Percentiles rank a stretch among this genome's conserved stretches.
These are phyloP conservation scores for Magnolia kwangsiensis DNA, from an alignment of 164 flowering plant genomes.

Conservation along the genomic window DNA sequence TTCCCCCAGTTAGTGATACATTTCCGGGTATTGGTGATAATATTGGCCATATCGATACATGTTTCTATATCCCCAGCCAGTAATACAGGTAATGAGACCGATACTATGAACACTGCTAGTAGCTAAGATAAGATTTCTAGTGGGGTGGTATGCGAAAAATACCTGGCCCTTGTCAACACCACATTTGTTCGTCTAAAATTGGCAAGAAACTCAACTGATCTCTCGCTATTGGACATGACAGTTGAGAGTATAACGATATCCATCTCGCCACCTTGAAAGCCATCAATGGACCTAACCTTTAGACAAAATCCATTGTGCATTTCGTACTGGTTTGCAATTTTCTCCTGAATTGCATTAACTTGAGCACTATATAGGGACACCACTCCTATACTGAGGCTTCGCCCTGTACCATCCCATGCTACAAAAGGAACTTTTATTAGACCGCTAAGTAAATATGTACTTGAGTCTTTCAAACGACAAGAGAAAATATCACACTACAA, in stretches of 20 bases:
- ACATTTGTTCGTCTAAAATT: conserved; percentile 51
- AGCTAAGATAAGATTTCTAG: not conserved
- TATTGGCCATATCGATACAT: too few relatives aligned
- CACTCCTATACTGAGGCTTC: conserved; percentile 53
- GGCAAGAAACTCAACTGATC: conserved; percentile 46
- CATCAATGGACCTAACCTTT: conserved; percentile 49
- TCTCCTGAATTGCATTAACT: conserved; percentile 41
- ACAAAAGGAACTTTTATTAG: not conserved
- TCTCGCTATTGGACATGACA: conserved; percentile 42
- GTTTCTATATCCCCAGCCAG: too few relatives aligned
- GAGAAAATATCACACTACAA: not conserved
- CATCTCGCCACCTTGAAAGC: conserved; percentile 64
- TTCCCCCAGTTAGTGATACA: too few relatives aligned
- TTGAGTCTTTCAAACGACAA: not conserved
- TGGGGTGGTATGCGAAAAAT: not conserved
- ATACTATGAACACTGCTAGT: too few relatives aligned
- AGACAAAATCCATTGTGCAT: conserved; percentile 27
- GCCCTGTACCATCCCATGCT: not conserved
- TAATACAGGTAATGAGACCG: too few relatives aligned
- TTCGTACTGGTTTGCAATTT: conserved; percentile 30
- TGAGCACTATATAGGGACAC: conserved; percentile 69
- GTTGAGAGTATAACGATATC: conserved; percentile 54
- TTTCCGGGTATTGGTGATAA: too few relatives aligned
- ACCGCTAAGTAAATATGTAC: too few relatives aligned
- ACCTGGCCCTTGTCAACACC: conserved; percentile 71